Evolutionary conservation across 73 alveolate genomes (phyloP), one percentile per base, ranked within the genome.

Genomic region (Breviolum minutum): DNA sequence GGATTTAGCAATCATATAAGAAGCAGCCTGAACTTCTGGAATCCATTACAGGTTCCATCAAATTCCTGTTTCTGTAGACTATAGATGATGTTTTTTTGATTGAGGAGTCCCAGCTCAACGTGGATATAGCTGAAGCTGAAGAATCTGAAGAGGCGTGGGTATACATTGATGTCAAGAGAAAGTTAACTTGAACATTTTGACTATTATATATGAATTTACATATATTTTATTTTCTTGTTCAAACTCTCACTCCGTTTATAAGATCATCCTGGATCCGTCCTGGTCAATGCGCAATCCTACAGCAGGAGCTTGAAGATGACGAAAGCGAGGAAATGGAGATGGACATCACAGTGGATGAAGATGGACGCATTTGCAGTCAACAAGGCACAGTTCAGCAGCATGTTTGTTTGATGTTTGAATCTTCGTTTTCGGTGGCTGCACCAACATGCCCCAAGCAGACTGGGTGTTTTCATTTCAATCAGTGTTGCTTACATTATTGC

Each of bases 351-450:
- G 90, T 92, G 30, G 97, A 92, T 61, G 97, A 92, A 24, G 79
- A 92, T 92, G 97, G 97, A 30, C 97, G 97, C 29, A 63, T 92
- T 4, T 92, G 97, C 97, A 73, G 80, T n/a, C 64, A 32, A 2
- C 54, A 92, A 92, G 97, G 97, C 86, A 29, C 24, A 68, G 0
- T 14, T 6, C 77, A 68, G 77, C 24, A 68, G 77, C 77, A 68
- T 22, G 77, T 68, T 68, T 68, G 77, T 22, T 17, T 22, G 24
- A 74, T 40, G 48, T 40, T 74, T 74, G 48, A 74, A 74, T 40
- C 85, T 40, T 24, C 48, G 54, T 40, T 40, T 40, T 40, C 5
- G 54, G 54, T 40, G 54, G 54, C 54, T 40, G 54, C 19, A 69
- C 79, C 79, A 19, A 24, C 79, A 16, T 69, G 19, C 26, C 79